Evolutionary conservation across 129 eudicot genomes (phyloP).

Genomic region (Tagetes patula): DNA sequence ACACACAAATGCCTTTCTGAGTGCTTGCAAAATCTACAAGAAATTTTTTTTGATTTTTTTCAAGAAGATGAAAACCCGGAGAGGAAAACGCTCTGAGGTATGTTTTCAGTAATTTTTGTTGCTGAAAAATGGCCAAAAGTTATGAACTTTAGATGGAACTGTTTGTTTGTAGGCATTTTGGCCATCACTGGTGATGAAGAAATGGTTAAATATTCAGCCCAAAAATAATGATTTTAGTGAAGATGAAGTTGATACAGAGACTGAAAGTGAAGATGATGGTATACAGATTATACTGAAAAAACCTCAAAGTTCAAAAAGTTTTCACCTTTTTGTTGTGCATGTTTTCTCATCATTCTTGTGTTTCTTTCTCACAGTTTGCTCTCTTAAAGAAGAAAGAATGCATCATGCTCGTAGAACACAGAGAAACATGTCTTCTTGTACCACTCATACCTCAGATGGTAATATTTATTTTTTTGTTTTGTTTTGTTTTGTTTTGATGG

Average conservation of each 20-base stretch:
- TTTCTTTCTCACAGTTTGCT: slow-evolving; percentile 38
- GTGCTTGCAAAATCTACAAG: slow-evolving; percentile 37
- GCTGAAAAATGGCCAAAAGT: slow-evolving; percentile 25
- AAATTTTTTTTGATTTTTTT: slow-evolving; percentile 9
- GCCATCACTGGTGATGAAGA: slow-evolving; percentile 98
- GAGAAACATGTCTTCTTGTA: slow-evolving; percentile 50
- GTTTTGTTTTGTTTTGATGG: neutral
- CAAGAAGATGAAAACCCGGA: slow-evolving; percentile 64
- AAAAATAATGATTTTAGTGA: slow-evolving; percentile 84
- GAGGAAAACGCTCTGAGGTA: slow-evolving; percentile 89
- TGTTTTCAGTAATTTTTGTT: slow-evolving; percentile 18
- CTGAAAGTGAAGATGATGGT: slow-evolving; percentile 97
- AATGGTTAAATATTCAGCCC: slow-evolving; percentile 91
- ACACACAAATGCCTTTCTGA: slow-evolving; percentile 16
- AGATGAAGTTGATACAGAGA: slow-evolving; percentile 88
- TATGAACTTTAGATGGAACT: slow-evolving; percentile 14
- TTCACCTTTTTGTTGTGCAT: neutral
- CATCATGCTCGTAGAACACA: slow-evolving; percentile 38
- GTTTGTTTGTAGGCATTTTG: slow-evolving; percentile 60
- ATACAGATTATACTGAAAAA: slow-evolving; percentile 8
- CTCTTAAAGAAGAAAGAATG: slow-evolving; percentile 47
- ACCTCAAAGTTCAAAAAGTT: neutral
- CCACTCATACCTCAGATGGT: slow-evolving; percentile 46
- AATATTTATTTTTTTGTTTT: neutral
- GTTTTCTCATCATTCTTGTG: slow-evolving; percentile 7